Percentiles rank a stretch among this genome's conserved stretches.
These are phyloP conservation scores for Inosperma sp. DNA, from an alignment of 768 basidiomycete species.

Conservation along the genomic window DNA sequence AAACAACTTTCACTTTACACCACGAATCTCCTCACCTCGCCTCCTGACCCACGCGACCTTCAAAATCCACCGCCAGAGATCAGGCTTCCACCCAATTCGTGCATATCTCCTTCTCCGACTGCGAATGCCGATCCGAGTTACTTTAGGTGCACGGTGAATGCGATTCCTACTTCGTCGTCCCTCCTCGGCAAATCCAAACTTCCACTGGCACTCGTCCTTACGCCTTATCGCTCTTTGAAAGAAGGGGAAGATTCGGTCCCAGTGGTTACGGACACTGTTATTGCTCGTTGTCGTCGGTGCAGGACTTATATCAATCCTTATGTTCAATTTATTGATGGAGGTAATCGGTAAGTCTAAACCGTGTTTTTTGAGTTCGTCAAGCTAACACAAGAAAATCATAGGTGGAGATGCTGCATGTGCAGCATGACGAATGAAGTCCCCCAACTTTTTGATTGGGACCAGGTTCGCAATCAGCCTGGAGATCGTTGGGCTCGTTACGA, in stretches of 20 bases:
- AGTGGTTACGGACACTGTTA: slow-evolving; percentile 89
- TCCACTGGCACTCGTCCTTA: slow-evolving; percentile 83
- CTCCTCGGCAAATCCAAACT: slow-evolving; percentile 86
- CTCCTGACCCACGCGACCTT: slow-evolving; percentile 87
- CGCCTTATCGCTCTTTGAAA: slow-evolving; percentile 84
- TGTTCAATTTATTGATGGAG: slow-evolving; percentile 96
- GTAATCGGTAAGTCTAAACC: slow-evolving; percentile 61
- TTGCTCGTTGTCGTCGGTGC: slow-evolving; percentile 93
- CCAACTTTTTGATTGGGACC: slow-evolving; percentile 98
- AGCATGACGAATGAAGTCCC: slow-evolving; percentile 98
- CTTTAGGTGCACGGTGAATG: slow-evolving; percentile 86
- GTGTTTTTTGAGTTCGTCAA: background rate
- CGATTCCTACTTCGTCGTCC: slow-evolving; percentile 87
- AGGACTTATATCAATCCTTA: slow-evolving; percentile 97
- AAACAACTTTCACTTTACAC: slow-evolving; percentile 78
- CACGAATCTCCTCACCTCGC: slow-evolving; percentile 87
- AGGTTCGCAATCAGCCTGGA: slow-evolving; percentile 85
- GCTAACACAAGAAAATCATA: slow-evolving; percentile 20
- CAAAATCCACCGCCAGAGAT: slow-evolving; percentile 83
- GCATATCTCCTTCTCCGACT: slow-evolving; percentile 67
- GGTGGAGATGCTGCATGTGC: slow-evolving; percentile 99
- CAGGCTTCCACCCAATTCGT: slow-evolving; percentile 79
- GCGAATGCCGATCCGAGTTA: slow-evolving; percentile 90
- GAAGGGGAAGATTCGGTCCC: slow-evolving; percentile 82
- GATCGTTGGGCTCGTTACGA: slow-evolving; percentile 94